Evolutionary conservation across 257 asterid genomes (phyloP).

Genomic region (Jacaranda mimosifolia): DNA sequence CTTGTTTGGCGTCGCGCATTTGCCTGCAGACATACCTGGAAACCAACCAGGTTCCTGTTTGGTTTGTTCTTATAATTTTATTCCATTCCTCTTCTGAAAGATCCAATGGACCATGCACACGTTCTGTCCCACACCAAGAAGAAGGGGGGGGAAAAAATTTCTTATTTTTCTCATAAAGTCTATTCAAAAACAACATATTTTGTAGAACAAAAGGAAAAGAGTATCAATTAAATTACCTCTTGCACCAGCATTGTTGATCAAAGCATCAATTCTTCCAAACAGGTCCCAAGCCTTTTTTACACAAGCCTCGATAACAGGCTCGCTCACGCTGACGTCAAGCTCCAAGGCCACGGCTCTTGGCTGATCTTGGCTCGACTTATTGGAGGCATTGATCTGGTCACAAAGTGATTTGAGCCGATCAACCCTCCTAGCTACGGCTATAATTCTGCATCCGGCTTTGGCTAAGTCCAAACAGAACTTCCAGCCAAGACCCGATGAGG

Average conservation of each 20-base stretch:
- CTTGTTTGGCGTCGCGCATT: not conserved
- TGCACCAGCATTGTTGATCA: not conserved
- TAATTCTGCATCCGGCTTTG: slow-evolving; percentile 5
- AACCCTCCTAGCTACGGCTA: not conserved
- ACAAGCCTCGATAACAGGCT: not conserved
- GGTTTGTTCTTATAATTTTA: not conserved
- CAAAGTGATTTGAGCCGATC: slow-evolving; percentile 13
- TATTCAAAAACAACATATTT: not conserved
- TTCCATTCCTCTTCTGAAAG: not conserved
- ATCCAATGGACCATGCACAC: not conserved
- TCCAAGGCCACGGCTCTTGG: not conserved
- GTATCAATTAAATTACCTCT: not conserved
- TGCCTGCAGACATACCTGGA: not conserved
- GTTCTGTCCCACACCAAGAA: not conserved
- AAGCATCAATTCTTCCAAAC: not conserved
- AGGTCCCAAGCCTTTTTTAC: not conserved
- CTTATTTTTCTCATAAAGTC: too few species aligned
- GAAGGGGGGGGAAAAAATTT: too few species aligned
- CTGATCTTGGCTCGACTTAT: not conserved
- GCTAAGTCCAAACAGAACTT: slow-evolving; percentile 11
- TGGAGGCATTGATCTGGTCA: slow-evolving; percentile 5
- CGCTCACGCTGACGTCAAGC: not conserved
- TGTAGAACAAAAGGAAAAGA: too few species aligned
- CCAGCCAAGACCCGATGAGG: slow-evolving; percentile 20
- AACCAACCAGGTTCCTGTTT: not conserved